Evolutionary conservation across 306 rosid species (phyloP), one percentile per base, ranked within the genome.

Genomic region (Quercus rubra): DNA sequence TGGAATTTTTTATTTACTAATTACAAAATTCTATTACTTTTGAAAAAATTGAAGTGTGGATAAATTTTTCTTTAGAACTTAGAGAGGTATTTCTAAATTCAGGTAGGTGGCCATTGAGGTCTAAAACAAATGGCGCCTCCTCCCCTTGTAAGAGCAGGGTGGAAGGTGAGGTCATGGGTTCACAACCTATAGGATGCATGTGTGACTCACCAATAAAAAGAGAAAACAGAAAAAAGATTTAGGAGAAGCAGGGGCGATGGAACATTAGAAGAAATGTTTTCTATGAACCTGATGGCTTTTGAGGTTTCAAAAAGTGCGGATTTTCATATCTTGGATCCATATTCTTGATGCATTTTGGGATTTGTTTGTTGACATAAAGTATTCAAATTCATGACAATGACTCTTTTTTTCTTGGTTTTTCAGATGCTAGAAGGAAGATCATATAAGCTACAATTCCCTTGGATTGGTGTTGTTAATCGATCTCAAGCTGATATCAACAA

Each of bases 391-490:
- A 49, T 49, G 17, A 59, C 5, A 59, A 20, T 59, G 14, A 59
- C 3, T 3, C 23, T 23, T 59, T 20, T 20, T 8, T 86, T 77
- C 54, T 77, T 74, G 35, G 13, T 70, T 87, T 76, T 74, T 64
- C 25, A 94, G 98, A 90, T 94, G 14, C 77, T 94, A 91, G 97
- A 92, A 73, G 97, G 98, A 31, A 90, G 87, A 83, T 75, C 97
- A 76, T 94, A 85, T 63, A 83, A 92, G 85, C 87, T 94, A 41
- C 92, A 90, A 80, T 94, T 79, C 85, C 97, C 98, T 17, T 94
- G 98, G 98, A 75, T 94, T 63, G 98, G 98, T 75, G 96, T 92
- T 14, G 97, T 94, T 49, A 94, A 94, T 78, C 92, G 98, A 64
- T 93, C 98, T 70, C 98, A 93, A 86, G 85, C 84, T 3, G 97